Evolutionary conservation across 2,329 filamentous ascomycete species (phyloP), one percentile per base, ranked within the genome.

Genomic region (Arthroderma sp.): DNA sequence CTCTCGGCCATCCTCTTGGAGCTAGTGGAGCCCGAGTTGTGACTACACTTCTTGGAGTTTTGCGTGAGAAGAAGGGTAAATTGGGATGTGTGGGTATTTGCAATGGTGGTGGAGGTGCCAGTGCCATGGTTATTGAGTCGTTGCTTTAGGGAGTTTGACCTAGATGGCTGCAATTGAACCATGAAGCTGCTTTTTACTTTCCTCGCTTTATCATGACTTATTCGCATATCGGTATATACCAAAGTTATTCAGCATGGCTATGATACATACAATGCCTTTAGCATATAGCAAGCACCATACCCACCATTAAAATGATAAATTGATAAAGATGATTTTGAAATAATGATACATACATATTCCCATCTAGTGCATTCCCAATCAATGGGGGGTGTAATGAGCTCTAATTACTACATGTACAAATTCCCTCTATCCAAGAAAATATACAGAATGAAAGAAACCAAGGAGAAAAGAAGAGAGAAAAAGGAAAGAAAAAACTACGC

Each of bases 81-180:
- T 81, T 96, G 63, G 91, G 91, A 46, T 84, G 80, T 59, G 89
- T 85, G 34, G 91, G 85, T 59, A 96, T 98, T 61, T 98, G 91
- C 79, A 98, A 98, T 66, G 91, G 91, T 53, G 91, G 91, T 47
- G 91, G 91, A 57, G 91, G 91, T 63, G 91, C 91, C 48, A 94
- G 85, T 58, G 91, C 91, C 47, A 71, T 98, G 54, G 85, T 98
- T 50, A 78, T 98, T 58, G 91, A 98, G 74, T 65, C 61, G 39
- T 53, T 70, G 50, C 57, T 63, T 45, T 68, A 58, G 59, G 15
- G 3, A 22, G 15, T 52, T 29, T n/a, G n/a, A n/a, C n/a, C n/a
- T n/a, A n/a, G n/a, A n/a, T n/a, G n/a, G n/a, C n/a, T 46, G 15
- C 15, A 22, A 22, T 22, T 22, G 15, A 22, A 22, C 15, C 15